Base-by-base conservation (phyloP, 306 rosid species). In the Myrica gale region DNA sequence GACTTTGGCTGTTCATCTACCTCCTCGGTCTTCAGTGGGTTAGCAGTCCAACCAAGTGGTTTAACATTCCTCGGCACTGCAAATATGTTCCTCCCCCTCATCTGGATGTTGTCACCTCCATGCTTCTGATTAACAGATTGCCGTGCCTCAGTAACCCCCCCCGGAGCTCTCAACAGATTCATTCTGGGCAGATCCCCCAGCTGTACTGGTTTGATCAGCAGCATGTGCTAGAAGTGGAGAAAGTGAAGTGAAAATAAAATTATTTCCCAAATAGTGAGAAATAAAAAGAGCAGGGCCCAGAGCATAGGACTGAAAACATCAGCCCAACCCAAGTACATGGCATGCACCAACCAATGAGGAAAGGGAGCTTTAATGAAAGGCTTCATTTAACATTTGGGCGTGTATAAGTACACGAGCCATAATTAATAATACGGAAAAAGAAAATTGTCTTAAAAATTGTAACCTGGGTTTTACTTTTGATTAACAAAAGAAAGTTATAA, bases 71-170 rank as follows among this genome's bases (percentile, higher is more conserved):
- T 78, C 15, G 91, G 91, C 54, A 81, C 76, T 6, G 91, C 91
- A 75, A 85, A 87, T 73, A 96, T 90, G 84, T 90, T 95, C 85
- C 85, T 95, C 78, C 98, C 96, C 82, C 79, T 88, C 42, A 92
- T 83, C 82, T 84, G 83, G 72, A 82, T 54, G 50, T 37, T 72
- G 55, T 86, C 91, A 41, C 79, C 84, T 79, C 87, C 88, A 37
- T 50, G 75, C 41, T 81, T 90, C 39, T 73, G 76, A 68, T 75
- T 72, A 55, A 73, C 61, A 54, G 82, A 47, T 60, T 78, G 87
- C 1, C 60, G 74, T 74, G 84, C 88, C 16, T 71, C 76, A 42
- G 15, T 74, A 62, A 75, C 84, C 68, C 50, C n/a, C 85, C 76
- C 83, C 80, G 41, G 78, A 58, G 66, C 76, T 58, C 50, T 79